Conservation (phyloP, 352 stramenopile genomes). For the Aphanomyces cochlioides region DNA sequence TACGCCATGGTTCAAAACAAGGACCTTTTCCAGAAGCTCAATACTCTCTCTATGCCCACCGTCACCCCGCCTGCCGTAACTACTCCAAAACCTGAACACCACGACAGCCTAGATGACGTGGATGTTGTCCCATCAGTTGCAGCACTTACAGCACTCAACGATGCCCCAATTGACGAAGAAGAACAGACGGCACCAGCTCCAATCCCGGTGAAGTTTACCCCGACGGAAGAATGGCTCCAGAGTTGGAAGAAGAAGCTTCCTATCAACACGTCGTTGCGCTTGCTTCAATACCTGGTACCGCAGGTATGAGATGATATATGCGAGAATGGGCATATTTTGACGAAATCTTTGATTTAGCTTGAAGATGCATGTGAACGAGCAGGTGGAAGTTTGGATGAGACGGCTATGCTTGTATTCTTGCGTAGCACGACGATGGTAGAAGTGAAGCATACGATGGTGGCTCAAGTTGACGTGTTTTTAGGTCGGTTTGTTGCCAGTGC, state of each 20-base stretch:
- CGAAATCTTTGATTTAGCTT: slow-evolving; percentile 36
- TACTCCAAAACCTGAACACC: neutral
- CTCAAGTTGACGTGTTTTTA: neutral
- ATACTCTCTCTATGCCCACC: slow-evolving; percentile 82
- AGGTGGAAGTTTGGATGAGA: slow-evolving; percentile 90
- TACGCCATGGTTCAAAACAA: slow-evolving; percentile 98
- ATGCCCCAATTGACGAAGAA: neutral
- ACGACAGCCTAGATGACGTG: slow-evolving; percentile 27
- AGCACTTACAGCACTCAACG: slow-evolving; percentile 8
- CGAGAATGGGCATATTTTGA: neutral
- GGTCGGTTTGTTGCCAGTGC: slow-evolving; percentile 94
- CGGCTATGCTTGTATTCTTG: slow-evolving; percentile 95
- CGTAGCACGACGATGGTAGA: slow-evolving; percentile 94
- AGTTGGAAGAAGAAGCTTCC: slow-evolving; percentile 94
- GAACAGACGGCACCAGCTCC: slow-evolving; percentile 11
- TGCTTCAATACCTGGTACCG: slow-evolving; percentile 93
- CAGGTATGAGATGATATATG: slow-evolving; percentile 46
- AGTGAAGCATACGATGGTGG: neutral
- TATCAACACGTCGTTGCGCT: slow-evolving; percentile 91
- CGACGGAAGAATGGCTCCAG: slow-evolving; percentile 92
- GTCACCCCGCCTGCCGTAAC: slow-evolving; percentile 15
- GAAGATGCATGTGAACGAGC: slow-evolving; percentile 72
- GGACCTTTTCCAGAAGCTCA: slow-evolving; percentile 90
- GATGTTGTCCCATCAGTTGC: slow-evolving; percentile 17
- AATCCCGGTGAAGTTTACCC: slow-evolving; percentile 56